These are phyloP conservation scores for Mycena pura DNA, from an alignment of 768 basidiomycete genomes.

Conservation along the genomic window DNA sequence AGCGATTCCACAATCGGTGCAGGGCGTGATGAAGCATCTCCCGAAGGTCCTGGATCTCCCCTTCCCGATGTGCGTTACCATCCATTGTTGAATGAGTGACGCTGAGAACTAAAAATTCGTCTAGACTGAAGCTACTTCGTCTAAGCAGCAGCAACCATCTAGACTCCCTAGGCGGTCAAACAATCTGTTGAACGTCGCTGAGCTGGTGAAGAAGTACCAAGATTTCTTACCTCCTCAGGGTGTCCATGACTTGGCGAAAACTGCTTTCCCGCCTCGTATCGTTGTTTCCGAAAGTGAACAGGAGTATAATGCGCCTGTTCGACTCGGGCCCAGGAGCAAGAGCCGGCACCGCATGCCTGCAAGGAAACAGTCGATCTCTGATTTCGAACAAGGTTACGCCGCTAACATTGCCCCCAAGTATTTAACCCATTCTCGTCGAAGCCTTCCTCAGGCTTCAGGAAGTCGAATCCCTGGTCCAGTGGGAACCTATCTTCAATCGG, in stretches of 20 bases:
- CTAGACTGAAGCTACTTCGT: slow-evolving; percentile 28
- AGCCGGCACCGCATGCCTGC: slow-evolving; percentile 56
- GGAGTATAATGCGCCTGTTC: slow-evolving; percentile 56
- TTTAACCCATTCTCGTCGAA: slow-evolving; percentile 60
- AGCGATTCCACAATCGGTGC: slow-evolving; percentile 89
- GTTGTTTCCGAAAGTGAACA: slow-evolving; percentile 85
- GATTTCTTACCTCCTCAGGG: slow-evolving; percentile 77
- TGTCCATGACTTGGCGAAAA: slow-evolving; percentile 73
- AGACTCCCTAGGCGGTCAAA: slow-evolving; percentile 66
- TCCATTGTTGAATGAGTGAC: too few relatives aligned
- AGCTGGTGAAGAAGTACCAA: slow-evolving; percentile 84
- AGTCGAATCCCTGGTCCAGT: slow-evolving; percentile 65
- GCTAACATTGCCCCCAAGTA: slow-evolving; percentile 89
- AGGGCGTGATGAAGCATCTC: slow-evolving; percentile 38
- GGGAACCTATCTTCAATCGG: slow-evolving; percentile 59
- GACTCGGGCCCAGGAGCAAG: slow-evolving; percentile 53
- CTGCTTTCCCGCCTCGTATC: slow-evolving; percentile 65
- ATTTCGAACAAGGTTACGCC: slow-evolving; percentile 91
- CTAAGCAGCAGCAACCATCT: slow-evolving; percentile 48
- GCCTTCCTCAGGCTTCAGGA: slow-evolving; percentile 40
- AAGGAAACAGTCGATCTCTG: slow-evolving; percentile 72
- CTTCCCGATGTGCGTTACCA: slow-evolving; percentile 33
- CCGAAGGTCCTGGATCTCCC: slow-evolving; percentile 27
- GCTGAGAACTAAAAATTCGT: slow-evolving; percentile 18
- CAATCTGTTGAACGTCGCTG: slow-evolving; percentile 76